phyloP scores from a whole-genome alignment of 78 protist genomes.

The Neovahlkampfia damariscottae region DNA sequence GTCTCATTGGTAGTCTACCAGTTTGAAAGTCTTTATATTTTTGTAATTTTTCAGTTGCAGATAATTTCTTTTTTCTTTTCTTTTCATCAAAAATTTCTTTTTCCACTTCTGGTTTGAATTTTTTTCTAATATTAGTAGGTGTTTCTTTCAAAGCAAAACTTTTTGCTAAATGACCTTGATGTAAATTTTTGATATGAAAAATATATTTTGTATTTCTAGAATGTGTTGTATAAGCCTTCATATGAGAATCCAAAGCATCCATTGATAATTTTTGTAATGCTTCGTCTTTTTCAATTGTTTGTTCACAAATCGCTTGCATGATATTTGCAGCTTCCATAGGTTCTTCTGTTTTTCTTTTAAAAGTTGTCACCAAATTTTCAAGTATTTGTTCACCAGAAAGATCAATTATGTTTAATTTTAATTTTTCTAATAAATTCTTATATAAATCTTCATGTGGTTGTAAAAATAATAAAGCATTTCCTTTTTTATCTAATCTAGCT shows the following conservation, averaged over 20 bases:
- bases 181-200: conserved; percentile 15
- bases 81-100: too few species aligned
- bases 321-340: not conserved
- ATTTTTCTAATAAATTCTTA: not conserved
- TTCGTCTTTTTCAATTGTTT: not conserved
- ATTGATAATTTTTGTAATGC: not conserved
- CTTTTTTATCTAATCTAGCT: conserved; percentile 55
- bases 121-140: conserved; percentile 19
- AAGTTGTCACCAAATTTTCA: not conserved
- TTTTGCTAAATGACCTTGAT: conserved; percentile 49
- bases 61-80: too few species aligned
- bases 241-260: conserved; percentile 40
- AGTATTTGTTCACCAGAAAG: not conserved
- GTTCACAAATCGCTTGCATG: conserved; percentile 9
- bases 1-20: too few species aligned
- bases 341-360: not conserved
- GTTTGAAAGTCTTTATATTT: too few species aligned
- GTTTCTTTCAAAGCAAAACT: conserved; percentile 31
- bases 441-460: conserved; percentile 38
- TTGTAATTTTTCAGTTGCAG: too few species aligned
- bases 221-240: conserved; percentile 36
- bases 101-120: not conserved
- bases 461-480: conserved; percentile 56
- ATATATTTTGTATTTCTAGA: not conserved
- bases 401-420: not conserved